phyloP scores from a whole-genome alignment of 345 rosid species.

The Camelina neglecta region DNA sequence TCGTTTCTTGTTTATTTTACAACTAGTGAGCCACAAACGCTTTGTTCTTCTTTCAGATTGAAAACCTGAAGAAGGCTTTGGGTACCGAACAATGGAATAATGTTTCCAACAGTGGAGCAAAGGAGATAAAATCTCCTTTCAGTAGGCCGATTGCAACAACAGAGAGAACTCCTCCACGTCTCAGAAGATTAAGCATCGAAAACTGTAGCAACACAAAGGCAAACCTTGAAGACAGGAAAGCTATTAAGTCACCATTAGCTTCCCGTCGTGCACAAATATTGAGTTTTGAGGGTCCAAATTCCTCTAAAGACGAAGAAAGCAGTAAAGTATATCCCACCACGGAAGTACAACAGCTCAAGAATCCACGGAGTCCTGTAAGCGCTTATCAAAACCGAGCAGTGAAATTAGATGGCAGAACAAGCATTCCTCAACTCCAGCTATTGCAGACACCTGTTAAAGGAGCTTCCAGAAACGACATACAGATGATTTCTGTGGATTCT shows the following conservation, averaged over 20 bases:
- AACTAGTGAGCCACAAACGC: slow-evolving; percentile 16
- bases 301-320: slow-evolving; percentile 45
- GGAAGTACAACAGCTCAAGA: slow-evolving; percentile 45
- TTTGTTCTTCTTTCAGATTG: slow-evolving; percentile 61
- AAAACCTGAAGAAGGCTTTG: slow-evolving; percentile 79
- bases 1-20: neutral
- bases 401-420: slow-evolving; percentile 55
- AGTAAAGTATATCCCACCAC: slow-evolving; percentile 40
- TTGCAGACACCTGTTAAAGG: slow-evolving; percentile 63
- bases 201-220: slow-evolving; percentile 54
- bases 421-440: slow-evolving; percentile 59
- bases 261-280: slow-evolving; percentile 57
- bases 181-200: slow-evolving; percentile 60
- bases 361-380: slow-evolving; percentile 65
- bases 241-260: slow-evolving; percentile 55
- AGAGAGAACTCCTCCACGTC: slow-evolving; percentile 76
- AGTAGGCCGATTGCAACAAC: slow-evolving; percentile 40
- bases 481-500: slow-evolving; percentile 52
- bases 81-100: slow-evolving; percentile 58
- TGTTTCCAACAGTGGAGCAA: slow-evolving; percentile 43
- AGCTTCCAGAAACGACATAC: slow-evolving; percentile 52
- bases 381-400: slow-evolving; percentile 46
- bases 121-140: slow-evolving; percentile 53
- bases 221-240: slow-evolving; percentile 53
- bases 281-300: slow-evolving; percentile 71